These are phyloP conservation scores for Fagopyrum homotropicum DNA, from an alignment of 148 eudicot genomes.

Conservation along the genomic window DNA sequence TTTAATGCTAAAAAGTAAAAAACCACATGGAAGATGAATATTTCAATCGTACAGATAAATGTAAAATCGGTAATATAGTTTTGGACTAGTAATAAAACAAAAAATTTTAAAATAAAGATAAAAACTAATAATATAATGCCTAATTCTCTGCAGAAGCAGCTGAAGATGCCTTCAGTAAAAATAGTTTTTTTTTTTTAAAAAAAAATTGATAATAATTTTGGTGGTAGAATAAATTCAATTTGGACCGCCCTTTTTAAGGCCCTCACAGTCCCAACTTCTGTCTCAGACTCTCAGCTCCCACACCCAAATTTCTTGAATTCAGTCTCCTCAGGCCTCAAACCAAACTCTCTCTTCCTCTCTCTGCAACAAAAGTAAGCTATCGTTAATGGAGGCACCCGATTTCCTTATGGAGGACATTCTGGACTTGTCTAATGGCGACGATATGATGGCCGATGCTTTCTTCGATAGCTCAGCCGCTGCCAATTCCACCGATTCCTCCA, in stretches of 20 bases:
- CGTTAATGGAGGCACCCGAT: slow-evolving; percentile 44
- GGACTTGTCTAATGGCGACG: slow-evolving; percentile 67
- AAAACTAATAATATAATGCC: background rate
- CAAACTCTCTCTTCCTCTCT: background rate
- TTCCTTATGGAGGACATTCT: slow-evolving; percentile 60
- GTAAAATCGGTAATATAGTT: background rate
- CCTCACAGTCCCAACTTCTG: background rate
- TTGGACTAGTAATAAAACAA: background rate
- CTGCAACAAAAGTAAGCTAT: background rate
- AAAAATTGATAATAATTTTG: background rate
- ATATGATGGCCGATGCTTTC: slow-evolving; percentile 49
- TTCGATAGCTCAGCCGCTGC: slow-evolving; percentile 35
- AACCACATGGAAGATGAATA: background rate
- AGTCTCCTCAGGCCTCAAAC: background rate
- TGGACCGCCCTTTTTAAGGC: slow-evolving; percentile 9
- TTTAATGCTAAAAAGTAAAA: background rate
- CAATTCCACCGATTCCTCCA: slow-evolving; percentile 54
- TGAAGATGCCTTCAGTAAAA: background rate
- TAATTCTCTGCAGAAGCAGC: slow-evolving; percentile 1
- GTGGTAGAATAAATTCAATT: background rate
- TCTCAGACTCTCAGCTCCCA: background rate
- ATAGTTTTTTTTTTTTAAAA: background rate
- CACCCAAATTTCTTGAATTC: background rate
- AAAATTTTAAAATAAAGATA: background rate
- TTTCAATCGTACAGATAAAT: background rate